Evolutionary conservation across 2,329 filamentous ascomycete species (phyloP), one percentile per base, ranked within the genome.

Genomic region (Aspergillus vadensis): DNA sequence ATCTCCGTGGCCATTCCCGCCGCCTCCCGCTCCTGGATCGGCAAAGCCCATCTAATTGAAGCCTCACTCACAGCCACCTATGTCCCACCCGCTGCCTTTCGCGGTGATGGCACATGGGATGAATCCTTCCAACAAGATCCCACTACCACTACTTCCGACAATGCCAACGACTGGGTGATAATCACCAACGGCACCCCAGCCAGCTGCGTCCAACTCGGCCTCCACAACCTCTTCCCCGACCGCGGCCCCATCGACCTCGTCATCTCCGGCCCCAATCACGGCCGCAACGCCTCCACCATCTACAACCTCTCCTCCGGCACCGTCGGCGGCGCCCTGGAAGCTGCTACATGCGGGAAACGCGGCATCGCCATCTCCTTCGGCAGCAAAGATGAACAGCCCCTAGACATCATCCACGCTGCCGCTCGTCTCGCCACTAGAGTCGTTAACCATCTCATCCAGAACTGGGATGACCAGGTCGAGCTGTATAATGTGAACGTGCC

Each of bases 11-110:
- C 92, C 67, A 86, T 97, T 38, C 93, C 93, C 6, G 86, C 96
- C 73, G 88, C 87, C 5, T 94, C 97, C 75, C 88, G 93, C 56
- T 96, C 91, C 19, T 97, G 93, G 93, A 97, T 97, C 73, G 92
- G 92, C 68, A 97, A 97, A 81, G 93, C 93, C 1, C 93, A 97
- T 78, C 89, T 97, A 72, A 93, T 97, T 71, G 92, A 92, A 64
- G 88, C 92, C 75, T 88, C 89, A 1, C 84, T 95, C 63, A 91
- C 88, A 76, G 92, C 91, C 6, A 82, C 85, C 43, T 96, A 94
- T 80, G 95, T 92, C 76, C 88, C 88, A 4, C 84, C 84, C 0
- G 79, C 79, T 39, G 81, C 82, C 8, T 80, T 86, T 30, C 75
- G 76, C 59, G 74, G 82, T 62, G 83, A 86, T 52, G 86, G 89